A percentile compares a stretch with the other conserved stretches of the same genome.
Evolutionary conservation across 192 early-diverging fungal genomes (phyloP).

Genomic region (Backusella liffmaniae): DNA sequence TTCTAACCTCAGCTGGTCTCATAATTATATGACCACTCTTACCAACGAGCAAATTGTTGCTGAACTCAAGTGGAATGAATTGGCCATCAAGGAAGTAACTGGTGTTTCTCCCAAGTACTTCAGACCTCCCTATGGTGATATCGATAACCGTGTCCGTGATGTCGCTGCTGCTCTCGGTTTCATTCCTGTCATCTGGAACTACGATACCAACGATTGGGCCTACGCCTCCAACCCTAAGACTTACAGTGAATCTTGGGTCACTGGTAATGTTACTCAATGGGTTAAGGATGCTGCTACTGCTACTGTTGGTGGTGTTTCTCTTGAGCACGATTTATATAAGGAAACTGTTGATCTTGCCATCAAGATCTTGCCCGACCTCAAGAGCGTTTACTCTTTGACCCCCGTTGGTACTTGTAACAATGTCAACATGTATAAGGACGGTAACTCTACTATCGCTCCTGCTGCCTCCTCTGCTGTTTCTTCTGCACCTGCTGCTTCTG

Average conservation of each 20-base stretch:
- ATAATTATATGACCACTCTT: constrained; percentile 48
- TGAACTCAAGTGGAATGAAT: constrained; percentile 58
- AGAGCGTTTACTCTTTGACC: constrained; percentile 33
- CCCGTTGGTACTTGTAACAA: constrained; percentile 38
- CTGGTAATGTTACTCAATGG: constrained; percentile 31
- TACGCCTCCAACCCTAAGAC: neutral
- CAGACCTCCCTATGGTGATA: constrained; percentile 68
- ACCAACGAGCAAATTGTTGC: constrained; percentile 65
- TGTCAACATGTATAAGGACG: constrained; percentile 40
- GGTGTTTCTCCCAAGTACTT: constrained; percentile 57
- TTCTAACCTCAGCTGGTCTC: constrained; percentile 45
- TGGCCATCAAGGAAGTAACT: constrained; percentile 45
- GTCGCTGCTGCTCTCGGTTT: constrained; percentile 52
- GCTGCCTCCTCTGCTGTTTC: neutral
- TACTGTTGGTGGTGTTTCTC: constrained; percentile 44
- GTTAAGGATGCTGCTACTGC: constrained; percentile 32
- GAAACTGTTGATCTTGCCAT: constrained; percentile 42
- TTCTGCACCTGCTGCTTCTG: neutral
- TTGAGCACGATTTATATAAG: constrained; percentile 52
- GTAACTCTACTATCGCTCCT: constrained; percentile 4
- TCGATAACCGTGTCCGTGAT: constrained; percentile 62
- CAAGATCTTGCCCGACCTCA: constrained; percentile 33
- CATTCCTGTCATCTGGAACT: constrained; percentile 49
- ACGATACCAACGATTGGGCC: constrained; percentile 54
- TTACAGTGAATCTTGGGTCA: constrained; percentile 12